Conservation (phyloP, 164 flowering plant genomes). For the Buxus sempervirens region DNA sequence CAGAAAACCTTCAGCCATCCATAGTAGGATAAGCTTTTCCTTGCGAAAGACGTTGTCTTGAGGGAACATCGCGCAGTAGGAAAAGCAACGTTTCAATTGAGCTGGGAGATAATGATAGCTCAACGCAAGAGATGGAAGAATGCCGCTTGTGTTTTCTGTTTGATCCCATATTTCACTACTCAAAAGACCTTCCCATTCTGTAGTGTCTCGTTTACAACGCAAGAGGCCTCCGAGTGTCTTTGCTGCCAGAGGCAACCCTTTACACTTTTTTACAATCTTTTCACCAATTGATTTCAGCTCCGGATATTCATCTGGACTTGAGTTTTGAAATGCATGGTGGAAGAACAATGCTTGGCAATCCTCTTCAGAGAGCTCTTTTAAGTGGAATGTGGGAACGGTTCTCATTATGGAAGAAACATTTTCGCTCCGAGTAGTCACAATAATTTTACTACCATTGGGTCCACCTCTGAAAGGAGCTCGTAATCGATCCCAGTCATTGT, state of each 20-base stretch:
- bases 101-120: background rate
- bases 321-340: background rate
- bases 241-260: background rate
- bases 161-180: background rate
- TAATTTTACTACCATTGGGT: background rate
- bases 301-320: background rate
- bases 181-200: background rate
- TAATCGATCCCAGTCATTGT: background rate
- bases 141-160: background rate
- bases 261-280: background rate
- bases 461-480: background rate
- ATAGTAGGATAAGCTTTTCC: background rate
- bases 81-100: background rate
- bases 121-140: background rate
- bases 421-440: background rate
- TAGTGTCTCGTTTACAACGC: background rate
- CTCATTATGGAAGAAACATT: background rate
- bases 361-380: background rate
- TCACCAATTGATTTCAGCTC: background rate
- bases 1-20: background rate
- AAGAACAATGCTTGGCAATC: background rate
- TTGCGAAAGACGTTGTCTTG: background rate
- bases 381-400: background rate
- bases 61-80: background rate
- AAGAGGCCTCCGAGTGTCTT: background rate